These are phyloP conservation scores for Paramecium pentaurelia DNA, from an alignment of 73 alveolate species.

Conservation along the genomic window DNA sequence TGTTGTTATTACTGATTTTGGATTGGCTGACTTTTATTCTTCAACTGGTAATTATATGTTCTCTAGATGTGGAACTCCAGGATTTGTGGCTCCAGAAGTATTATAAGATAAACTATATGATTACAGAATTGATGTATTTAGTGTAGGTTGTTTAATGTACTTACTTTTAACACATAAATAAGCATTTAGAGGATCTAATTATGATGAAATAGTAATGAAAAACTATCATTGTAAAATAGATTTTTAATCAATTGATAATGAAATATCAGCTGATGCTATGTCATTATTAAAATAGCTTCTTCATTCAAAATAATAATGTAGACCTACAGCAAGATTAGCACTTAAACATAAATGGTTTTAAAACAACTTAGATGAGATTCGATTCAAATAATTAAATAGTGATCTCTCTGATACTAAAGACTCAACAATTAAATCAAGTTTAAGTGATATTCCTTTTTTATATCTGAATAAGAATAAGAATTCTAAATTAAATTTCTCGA, in stretches of 20 bases:
- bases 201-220: constrained; percentile 52
- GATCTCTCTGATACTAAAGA: background rate
- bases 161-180: constrained; percentile 60
- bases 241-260: background rate
- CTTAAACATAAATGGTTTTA: constrained; percentile 56
- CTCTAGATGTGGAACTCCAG: constrained; percentile 77
- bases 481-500: background rate
- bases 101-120: constrained; percentile 54
- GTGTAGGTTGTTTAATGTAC: constrained; percentile 70
- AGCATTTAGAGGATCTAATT: constrained; percentile 62
- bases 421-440: background rate
- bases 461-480: background rate
- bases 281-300: constrained; percentile 37
- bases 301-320: background rate
- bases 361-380: background rate
- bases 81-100: constrained; percentile 79
- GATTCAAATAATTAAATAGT: background rate
- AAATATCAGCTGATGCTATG: background rate
- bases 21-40: constrained; percentile 68
- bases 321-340: constrained; percentile 59
- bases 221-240: constrained; percentile 58
- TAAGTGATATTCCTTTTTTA: background rate
- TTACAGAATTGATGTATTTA: constrained; percentile 66
- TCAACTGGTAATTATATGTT: constrained; percentile 52
- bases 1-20: constrained; percentile 62